Evolutionary conservation across 1,284 basidiomycete genomes (phyloP).

Genomic region (Fomes fomentarius): DNA sequence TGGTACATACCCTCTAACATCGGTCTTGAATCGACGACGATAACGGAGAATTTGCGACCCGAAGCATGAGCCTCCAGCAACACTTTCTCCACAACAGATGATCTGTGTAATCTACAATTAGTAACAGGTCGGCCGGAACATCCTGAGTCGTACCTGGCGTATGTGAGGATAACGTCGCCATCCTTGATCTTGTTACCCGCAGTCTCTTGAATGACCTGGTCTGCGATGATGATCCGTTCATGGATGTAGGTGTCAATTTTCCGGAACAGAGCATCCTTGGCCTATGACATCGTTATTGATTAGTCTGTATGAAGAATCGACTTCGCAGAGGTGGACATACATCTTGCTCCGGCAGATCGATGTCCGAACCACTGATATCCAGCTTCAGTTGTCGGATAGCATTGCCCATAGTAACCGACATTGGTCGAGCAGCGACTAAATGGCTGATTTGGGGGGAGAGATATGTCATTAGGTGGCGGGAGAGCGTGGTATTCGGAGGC

Average conservation of each 20-base stretch:
- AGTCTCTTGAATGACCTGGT: constrained; percentile 89
- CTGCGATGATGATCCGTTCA: constrained; percentile 93
- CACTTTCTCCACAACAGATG: constrained; percentile 92
- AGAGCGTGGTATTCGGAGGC: constrained; percentile 81
- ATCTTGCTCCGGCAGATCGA: constrained; percentile 93
- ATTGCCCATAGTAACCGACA: constrained; percentile 96
- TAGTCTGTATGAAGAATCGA: too few relatives aligned
- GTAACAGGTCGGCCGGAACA: background rate
- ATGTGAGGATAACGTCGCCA: constrained; percentile 92
- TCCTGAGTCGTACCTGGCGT: constrained; percentile 67
- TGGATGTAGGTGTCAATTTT: constrained; percentile 95
- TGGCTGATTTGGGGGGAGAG: constrained; percentile 91
- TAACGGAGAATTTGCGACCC: constrained; percentile 83
- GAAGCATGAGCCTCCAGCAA: constrained; percentile 79
- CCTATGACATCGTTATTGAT: constrained; percentile 48
- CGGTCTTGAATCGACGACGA: constrained; percentile 94
- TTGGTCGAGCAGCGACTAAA: constrained; percentile 83
- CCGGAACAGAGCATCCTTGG: constrained; percentile 82
- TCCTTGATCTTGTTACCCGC: constrained; percentile 94
- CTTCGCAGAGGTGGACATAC: constrained; percentile 50
- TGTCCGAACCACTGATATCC: constrained; percentile 91
- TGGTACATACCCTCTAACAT: constrained; percentile 84
- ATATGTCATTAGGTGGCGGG: constrained; percentile 86
- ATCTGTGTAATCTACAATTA: constrained; percentile 50
- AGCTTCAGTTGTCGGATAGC: constrained; percentile 95